Base-by-base conservation (phyloP, 2,329 filamentous ascomycete genomes). In the Tolypocladium guangdongense region DNA sequence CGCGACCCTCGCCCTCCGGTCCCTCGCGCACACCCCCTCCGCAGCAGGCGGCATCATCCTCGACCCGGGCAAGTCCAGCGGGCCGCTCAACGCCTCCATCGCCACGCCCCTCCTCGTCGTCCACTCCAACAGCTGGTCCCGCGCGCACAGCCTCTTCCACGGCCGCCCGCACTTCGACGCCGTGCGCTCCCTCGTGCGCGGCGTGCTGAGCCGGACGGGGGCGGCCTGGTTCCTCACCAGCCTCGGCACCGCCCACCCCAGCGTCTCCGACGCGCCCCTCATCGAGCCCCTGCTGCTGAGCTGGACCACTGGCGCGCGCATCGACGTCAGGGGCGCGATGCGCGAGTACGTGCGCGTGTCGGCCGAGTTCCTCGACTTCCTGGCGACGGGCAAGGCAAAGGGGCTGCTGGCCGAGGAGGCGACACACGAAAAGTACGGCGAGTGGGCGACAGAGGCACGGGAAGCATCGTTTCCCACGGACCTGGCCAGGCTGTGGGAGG, bases 41-140 rank as follows among this genome's bases (percentile, higher is more conserved):
- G 76, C 83, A 56, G 71, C 75, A 1, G 82, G 78, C 3, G 83
- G 74, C 22, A 77, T 87, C 55, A 74, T 81, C 50, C 73, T 87
- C 33, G 84, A 87, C 63, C 83, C 84, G 0, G 84, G 84, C 51
- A 87, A 87, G 64, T 68, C 71, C 2, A 82, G 78, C 56, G 84
- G 84, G 0, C 78, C 73, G 0, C 70, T 87, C 12, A 86, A 86
- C 66, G 63, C 72, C 54, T 73, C 83, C 41, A 73, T 86, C 56
- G 61, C 71, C 33, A 78, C 83, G 1, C 82, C 84, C 1, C 63
- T 82, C 2, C 66, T 86, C 48, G 71, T 87, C 32, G 70, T 86
- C 39, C 80, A 87, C 67, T 85, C 81, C 49, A 76, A 81, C 55
- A 79, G 82, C 8, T 87, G 84, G 83, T 84, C 80, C 36, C 72